phyloP scores from a whole-genome alignment of 2,329 filamentous ascomycete species.

The Aspergillus sp. region DNA sequence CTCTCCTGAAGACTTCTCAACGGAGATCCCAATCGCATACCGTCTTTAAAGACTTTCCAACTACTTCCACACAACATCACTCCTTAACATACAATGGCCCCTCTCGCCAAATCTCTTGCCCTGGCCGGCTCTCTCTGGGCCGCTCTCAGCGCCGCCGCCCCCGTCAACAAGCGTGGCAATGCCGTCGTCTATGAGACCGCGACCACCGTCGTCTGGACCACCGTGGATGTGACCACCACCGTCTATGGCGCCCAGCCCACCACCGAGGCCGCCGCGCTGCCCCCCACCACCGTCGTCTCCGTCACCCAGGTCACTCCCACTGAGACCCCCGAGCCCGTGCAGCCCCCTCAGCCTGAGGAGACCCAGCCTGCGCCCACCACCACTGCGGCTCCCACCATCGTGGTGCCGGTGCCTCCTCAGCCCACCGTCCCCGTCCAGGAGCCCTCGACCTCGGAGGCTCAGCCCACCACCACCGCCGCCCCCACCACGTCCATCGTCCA shows the following conservation, averaged over 20 bases:
- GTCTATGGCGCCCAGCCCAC: conserved; percentile 39
- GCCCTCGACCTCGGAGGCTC: conserved; percentile 16
- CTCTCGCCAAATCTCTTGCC: conserved; percentile 36
- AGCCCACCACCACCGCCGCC: conserved; percentile 1
- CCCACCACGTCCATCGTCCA: not conserved
- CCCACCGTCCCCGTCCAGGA: not conserved
- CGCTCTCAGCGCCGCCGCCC: conserved; percentile 29
- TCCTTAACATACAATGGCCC: conserved; percentile 30
- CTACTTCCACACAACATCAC: conserved; percentile 9
- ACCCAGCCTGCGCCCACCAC: conserved; percentile 6
- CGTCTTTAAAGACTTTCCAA: not conserved
- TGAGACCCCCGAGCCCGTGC: conserved; percentile 13
- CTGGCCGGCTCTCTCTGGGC: conserved; percentile 36
- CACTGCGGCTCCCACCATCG: conserved; percentile 1
- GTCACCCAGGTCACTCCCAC: conserved; percentile 11
- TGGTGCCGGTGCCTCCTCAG: conserved; percentile 2
- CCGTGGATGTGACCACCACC: conserved; percentile 49
- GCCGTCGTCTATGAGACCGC: conserved; percentile 50
- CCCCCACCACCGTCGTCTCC: conserved; percentile 15
- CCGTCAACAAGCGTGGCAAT: conserved; percentile 37
- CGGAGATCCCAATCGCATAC: no score
- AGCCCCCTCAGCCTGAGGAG: conserved; percentile 13
- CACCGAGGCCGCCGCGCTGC: conserved; percentile 15
- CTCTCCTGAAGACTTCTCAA: not conserved
- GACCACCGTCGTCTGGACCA: conserved; percentile 48